phyloP scores from a whole-genome alignment of 805 yeast species.

The Diddensiella transvaalensis region DNA sequence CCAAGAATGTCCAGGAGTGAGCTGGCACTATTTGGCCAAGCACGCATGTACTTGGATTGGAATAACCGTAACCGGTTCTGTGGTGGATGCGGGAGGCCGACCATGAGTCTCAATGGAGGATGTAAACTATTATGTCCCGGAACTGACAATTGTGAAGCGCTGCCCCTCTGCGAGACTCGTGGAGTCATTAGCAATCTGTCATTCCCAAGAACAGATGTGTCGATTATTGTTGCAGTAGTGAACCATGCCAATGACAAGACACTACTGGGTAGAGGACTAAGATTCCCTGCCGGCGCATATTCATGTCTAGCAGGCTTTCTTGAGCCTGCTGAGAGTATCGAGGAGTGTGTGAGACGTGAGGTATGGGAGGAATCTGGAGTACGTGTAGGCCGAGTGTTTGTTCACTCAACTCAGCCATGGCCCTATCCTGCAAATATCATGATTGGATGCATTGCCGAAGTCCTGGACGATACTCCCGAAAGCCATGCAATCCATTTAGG shows the following conservation, averaged over 20 bases:
- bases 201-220: conserved; percentile 92
- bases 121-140: conserved; percentile 39
- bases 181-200: conserved; percentile 65
- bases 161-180: conserved; percentile 35
- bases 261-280: conserved; percentile 64
- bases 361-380: conserved; percentile 97
- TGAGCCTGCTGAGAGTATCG: conserved; percentile 93
- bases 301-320: conserved; percentile 92
- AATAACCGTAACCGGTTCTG: conserved; percentile 67
- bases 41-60: conserved; percentile 85
- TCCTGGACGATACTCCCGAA: conserved; percentile 47
- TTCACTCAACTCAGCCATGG: conserved; percentile 90
- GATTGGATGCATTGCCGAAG: conserved; percentile 92
- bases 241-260: conserved; percentile 57
- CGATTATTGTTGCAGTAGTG: conserved; percentile 75
- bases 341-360: conserved; percentile 82
- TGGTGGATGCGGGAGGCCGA: conserved; percentile 72
- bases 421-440: conserved; percentile 92
- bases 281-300: conserved; percentile 63
- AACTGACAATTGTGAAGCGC: conserved; percentile 26
- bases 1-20: conserved; percentile 7
- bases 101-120: conserved; percentile 40
- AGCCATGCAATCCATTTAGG: conserved; percentile 52
- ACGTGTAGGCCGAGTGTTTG: conserved; percentile 49
- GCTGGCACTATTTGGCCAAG: conserved; percentile 74